Conservation (phyloP, 371 early-diverging fungal species). For the Lichtheimia hyalospora region DNA sequence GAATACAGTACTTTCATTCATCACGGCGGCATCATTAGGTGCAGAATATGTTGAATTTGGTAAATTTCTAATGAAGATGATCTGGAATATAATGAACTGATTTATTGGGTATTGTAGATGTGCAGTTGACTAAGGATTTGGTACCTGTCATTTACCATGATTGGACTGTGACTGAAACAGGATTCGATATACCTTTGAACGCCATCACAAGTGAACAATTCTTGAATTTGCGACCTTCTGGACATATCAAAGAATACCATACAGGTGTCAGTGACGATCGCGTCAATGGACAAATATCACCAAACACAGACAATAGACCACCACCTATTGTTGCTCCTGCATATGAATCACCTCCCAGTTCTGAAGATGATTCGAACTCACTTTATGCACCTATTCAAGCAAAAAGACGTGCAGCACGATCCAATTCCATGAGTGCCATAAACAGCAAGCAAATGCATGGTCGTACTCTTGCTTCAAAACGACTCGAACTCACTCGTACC, state of each 20-base stretch:
- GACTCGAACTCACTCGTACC: conserved; percentile 33
- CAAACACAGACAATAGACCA: background rate
- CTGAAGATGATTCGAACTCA: background rate
- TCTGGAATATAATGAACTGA: background rate
- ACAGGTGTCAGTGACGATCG: conserved; percentile 41
- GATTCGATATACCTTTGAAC: conserved; percentile 77
- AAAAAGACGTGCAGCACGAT: conserved; percentile 35
- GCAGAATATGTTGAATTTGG: conserved; percentile 95
- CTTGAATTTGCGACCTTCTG: conserved; percentile 51
- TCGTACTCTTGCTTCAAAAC: conserved; percentile 24
- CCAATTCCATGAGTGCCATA: conserved; percentile 55
- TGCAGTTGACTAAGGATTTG: conserved; percentile 92
- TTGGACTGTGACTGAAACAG: conserved; percentile 89
- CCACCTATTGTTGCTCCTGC: background rate
- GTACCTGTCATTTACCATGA: conserved; percentile 96
- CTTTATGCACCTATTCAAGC: background rate
- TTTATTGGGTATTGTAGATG: conserved; percentile 56
- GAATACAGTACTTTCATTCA: conserved; percentile 92
- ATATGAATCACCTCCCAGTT: background rate
- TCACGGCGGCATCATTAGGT: conserved; percentile 84
- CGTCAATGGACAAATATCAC: background rate
- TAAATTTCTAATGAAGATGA: conserved; percentile 18
- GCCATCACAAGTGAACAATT: conserved; percentile 77
- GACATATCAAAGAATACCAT: conserved; percentile 51
- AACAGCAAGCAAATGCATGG: conserved; percentile 9